phyloP scores from a whole-genome alignment of 2,329 filamentous ascomycete species.

The Xenoacremonium recifei region DNA sequence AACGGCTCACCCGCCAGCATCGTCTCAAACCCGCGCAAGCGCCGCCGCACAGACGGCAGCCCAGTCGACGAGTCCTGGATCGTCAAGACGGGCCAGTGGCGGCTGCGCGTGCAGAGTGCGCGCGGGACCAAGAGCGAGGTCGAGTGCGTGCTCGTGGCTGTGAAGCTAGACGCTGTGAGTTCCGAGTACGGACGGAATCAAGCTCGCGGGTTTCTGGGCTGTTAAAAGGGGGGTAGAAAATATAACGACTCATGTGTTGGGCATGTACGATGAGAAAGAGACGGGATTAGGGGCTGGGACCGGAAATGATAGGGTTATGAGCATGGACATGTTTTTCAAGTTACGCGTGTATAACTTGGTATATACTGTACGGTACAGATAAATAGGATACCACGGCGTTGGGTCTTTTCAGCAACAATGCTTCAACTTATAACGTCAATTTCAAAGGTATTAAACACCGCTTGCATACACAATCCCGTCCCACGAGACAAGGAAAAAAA shows the following conservation, averaged over 20 bases:
- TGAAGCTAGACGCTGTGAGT: conserved; percentile 72
- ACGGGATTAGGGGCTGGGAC: background rate
- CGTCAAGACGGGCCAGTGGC: conserved; percentile 69
- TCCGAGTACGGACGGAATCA: conserved; percentile 66
- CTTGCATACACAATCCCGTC: no score
- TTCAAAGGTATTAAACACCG: conserved; percentile 6
- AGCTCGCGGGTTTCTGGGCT: conserved; percentile 59
- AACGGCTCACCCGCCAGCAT: conserved; percentile 26
- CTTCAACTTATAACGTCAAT: conserved; percentile 7
- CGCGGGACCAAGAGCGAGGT: conserved; percentile 51
- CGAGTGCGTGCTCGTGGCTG: conserved; percentile 72
- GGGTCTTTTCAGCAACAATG: background rate
- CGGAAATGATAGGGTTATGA: background rate
- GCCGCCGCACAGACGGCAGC: conserved; percentile 40
- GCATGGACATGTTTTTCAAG: no score
- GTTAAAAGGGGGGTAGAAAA: conserved; percentile 4
- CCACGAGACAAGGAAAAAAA: no score
- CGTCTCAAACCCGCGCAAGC: conserved; percentile 40
- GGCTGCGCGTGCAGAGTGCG: conserved; percentile 60
- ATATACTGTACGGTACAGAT: no score
- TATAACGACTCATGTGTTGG: conserved; percentile 5
- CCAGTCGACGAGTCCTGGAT: conserved; percentile 52
- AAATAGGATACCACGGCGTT: no score
- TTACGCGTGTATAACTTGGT: no score
- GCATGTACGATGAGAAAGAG: no score